A percentile compares a stretch with the other conserved stretches of the same genome.
phyloP scores from a whole-genome alignment of 768 basidiomycete genomes.

The Hemileccinum rubropunctum region DNA sequence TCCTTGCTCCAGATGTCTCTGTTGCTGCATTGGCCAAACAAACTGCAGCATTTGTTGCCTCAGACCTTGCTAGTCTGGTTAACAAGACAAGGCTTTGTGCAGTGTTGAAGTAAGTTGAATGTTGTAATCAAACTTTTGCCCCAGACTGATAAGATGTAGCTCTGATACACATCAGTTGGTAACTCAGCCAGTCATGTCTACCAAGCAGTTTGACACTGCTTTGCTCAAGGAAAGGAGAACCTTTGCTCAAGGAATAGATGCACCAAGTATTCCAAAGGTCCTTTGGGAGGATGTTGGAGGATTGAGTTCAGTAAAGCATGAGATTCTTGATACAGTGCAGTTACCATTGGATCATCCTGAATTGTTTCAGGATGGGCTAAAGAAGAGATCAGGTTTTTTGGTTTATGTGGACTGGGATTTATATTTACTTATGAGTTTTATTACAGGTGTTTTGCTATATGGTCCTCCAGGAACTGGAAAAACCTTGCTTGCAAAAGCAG shows the following conservation, averaged over 20 bases:
- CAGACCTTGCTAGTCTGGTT: conserved; percentile 74
- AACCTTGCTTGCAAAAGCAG: conserved; percentile 92
- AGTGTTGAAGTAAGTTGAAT: conserved; percentile 14
- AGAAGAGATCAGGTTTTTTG: conserved; percentile 84
- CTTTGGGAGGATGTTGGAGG: conserved; percentile 99
- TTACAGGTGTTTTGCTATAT: conserved; percentile 80
- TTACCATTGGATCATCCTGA: conserved; percentile 89
- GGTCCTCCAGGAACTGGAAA: conserved; percentile 97
- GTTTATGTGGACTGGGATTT: neutral
- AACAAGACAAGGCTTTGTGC: conserved; percentile 54
- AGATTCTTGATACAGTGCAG: conserved; percentile 95
- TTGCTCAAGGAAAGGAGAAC: conserved; percentile 68
- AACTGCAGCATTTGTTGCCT: conserved; percentile 87
- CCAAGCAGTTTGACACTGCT: conserved; percentile 69
- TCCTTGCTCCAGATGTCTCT: conserved; percentile 75
- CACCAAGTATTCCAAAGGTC: conserved; percentile 93
- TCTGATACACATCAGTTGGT: neutral
- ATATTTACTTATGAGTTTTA: neutral
- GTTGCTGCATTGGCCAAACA: conserved; percentile 71
- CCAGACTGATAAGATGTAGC: conserved; percentile 3
- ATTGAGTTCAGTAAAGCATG: conserved; percentile 78
- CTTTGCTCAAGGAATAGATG: conserved; percentile 93
- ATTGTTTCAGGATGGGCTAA: conserved; percentile 84
- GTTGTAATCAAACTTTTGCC: neutral
- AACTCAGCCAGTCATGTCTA: conserved; percentile 23